Conservation (phyloP, 495 filamentous ascomycete genomes). For the Aspergillus nanangensis region DNA sequence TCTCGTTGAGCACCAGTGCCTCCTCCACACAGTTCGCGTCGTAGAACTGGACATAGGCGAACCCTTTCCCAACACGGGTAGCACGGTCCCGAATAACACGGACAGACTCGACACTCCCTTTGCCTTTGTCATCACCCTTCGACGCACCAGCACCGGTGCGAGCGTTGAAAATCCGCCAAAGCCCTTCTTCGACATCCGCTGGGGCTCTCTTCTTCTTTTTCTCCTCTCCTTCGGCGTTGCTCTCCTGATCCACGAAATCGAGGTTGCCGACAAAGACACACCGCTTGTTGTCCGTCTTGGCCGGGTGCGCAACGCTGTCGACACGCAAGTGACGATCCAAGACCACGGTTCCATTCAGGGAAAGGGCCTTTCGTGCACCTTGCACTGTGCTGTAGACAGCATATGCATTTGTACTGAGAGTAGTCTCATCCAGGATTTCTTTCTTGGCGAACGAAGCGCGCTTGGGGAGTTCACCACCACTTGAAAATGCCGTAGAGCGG, state of each 20-base stretch:
- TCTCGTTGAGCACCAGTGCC: slow-evolving; percentile 77
- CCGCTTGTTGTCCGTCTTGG: slow-evolving; percentile 71
- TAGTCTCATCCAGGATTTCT: slow-evolving; percentile 78
- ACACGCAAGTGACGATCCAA: slow-evolving; percentile 87
- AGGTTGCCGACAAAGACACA: slow-evolving; percentile 98
- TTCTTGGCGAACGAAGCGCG: slow-evolving; percentile 83
- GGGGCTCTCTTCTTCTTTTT: slow-evolving; percentile 59
- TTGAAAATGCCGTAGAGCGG: slow-evolving; percentile 79
- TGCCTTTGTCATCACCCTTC: slow-evolving; percentile 38
- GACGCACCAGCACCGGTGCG: slow-evolving; percentile 38
- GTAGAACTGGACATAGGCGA: slow-evolving; percentile 97
- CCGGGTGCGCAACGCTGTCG: slow-evolving; percentile 85
- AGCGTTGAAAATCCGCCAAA: slow-evolving; percentile 79
- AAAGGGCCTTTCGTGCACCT: slow-evolving; percentile 71
- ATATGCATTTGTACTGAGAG: slow-evolving; percentile 92
- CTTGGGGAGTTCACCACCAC: slow-evolving; percentile 69
- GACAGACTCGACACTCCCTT: slow-evolving; percentile 85
- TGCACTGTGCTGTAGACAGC: slow-evolving; percentile 71
- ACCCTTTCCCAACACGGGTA: slow-evolving; percentile 92
- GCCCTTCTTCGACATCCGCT: slow-evolving; percentile 87
- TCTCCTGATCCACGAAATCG: slow-evolving; percentile 88
- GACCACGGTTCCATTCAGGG: slow-evolving; percentile 78
- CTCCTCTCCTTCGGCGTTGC: slow-evolving; percentile 50
- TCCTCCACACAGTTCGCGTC: slow-evolving; percentile 83
- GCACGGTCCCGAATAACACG: slow-evolving; percentile 85